A percentile compares a stretch with the other conserved stretches of the same genome.
Conservation (phyloP, 2,329 filamentous ascomycete species). For the Pseudohalonectria lignicola region DNA sequence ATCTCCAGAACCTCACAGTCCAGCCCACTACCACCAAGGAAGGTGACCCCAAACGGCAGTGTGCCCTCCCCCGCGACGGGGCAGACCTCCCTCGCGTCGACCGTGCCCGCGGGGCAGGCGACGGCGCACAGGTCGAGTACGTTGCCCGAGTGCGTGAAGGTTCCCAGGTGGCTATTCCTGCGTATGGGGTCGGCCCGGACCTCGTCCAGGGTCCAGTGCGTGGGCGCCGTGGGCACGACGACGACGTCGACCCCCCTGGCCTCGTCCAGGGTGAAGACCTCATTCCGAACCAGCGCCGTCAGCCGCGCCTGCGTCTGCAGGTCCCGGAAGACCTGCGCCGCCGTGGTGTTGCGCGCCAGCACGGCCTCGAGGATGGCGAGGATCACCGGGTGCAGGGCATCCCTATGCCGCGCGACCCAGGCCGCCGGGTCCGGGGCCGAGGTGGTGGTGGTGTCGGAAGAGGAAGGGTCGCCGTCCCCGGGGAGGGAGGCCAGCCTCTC, state of each 20-base stretch:
- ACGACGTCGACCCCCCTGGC: constrained; percentile 24
- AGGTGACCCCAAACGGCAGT: constrained; percentile 31
- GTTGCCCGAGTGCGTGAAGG: constrained; percentile 44
- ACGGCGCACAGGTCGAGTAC: constrained; percentile 42
- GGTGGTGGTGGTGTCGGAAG: too few relatives aligned
- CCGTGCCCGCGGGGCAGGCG: constrained; percentile 31
- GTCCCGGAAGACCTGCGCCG: constrained; percentile 36
- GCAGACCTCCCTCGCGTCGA: not conserved
- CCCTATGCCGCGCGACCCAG: not conserved
- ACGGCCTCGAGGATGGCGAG: constrained; percentile 29
- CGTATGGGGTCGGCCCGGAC: constrained; percentile 36
- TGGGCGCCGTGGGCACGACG: constrained; percentile 37
- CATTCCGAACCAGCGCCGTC: constrained; percentile 24
- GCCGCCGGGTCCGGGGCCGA: not conserved
- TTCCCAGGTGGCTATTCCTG: constrained; percentile 35
- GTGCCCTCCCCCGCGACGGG: constrained; percentile 13
- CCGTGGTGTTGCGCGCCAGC: constrained; percentile 22
- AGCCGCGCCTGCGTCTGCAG: constrained; percentile 30
- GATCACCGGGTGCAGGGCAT: constrained; percentile 37
- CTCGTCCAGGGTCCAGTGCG: constrained; percentile 30
- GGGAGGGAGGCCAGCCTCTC: constrained; percentile 32
- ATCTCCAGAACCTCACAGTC: constrained; percentile 26
- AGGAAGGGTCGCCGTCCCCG: constrained; percentile 19
- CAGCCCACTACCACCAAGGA: constrained; percentile 25
- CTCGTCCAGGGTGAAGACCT: constrained; percentile 19